Evolutionary conservation across 2,329 filamentous ascomycete species (phyloP), one percentile per base, ranked within the genome.

Genomic region (Calonectria honghensis): DNA sequence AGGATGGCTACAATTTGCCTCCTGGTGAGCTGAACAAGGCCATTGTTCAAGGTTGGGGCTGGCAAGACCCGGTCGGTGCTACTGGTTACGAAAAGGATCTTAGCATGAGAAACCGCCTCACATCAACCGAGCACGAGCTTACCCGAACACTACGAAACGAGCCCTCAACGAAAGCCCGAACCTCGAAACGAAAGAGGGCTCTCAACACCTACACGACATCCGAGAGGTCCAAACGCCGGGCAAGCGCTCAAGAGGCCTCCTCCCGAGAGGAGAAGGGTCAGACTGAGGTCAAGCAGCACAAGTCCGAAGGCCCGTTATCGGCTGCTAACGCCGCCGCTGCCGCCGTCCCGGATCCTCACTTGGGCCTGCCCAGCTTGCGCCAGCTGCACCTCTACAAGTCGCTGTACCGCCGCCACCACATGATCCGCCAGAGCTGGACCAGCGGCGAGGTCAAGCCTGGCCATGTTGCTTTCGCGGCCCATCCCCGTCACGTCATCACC

Each of bases 371-470:
- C 4, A 94, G 93, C 79, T 87, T 99, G 41, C 92, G 94, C 59
- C 94, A 94, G 79, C 91, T 98, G 73, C 97, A 98, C 84, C 91
- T 99, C 1, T 98, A 95, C 90, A 99, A 99, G 85, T 98, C 96
- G 0, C 90, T 99, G 6, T 99, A 98, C 83, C 95, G 96, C 76
- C 93, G 97, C 13, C 96, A 98, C 83, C 91, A 97, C 84, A 93
- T 97, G 85, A 97, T 99, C 77, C 93, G 95, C 61, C 93, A 94
- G 83, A 96, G 94, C 82, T 99, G 97, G 97, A 98, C 97, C 85
- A 94, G 92, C 75, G 94, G 95, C 67, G 92, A 93, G 75, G 91
- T 95, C 39, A 94, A 96, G 84, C 97, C 97, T 35, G 92, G 94
- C 59, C 97, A 99, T 80, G 93, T 99, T 73, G 97, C 97, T 6